phyloP scores from a whole-genome alignment of 1,139 yeast species.

The Ogataea hybrid region DNA sequence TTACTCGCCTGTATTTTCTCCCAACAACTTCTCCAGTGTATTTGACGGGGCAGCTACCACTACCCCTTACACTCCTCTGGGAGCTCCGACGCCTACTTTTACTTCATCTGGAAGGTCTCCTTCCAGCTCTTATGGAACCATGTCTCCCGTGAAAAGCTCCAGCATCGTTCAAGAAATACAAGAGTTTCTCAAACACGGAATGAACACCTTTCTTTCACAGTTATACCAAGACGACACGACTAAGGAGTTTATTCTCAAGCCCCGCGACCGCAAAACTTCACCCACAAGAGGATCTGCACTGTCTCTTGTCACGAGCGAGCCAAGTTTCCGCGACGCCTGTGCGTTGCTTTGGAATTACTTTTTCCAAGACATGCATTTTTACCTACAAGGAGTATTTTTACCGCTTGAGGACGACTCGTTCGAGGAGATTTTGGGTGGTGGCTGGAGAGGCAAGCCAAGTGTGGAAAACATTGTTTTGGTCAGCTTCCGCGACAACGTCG shows the following conservation, averaged over 20 bases:
- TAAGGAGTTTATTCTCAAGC: conserved; percentile 20
- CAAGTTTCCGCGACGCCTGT: conserved; percentile 32
- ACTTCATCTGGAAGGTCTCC: conserved; percentile 21
- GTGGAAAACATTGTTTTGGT: conserved; percentile 33
- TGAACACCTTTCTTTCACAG: conserved; percentile 25
- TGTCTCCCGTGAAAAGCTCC: conserved; percentile 22
- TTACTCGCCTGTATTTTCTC: conserved; percentile 13
- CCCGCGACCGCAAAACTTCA: conserved; percentile 13
- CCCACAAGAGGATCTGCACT: conserved; percentile 7
- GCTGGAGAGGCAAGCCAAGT: conserved; percentile 8
- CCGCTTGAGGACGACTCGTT: conserved; percentile 52
- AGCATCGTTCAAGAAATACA: conserved; percentile 26
- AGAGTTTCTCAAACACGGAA: conserved; percentile 28
- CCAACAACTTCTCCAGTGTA: conserved; percentile 3
- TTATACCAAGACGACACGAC: conserved; percentile 25
- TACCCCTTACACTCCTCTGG: conserved; percentile 24
- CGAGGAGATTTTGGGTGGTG: conserved; percentile 3
- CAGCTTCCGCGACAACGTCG: conserved; percentile 49
- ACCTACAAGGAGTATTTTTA: conserved; percentile 55
- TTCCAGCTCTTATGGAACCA: conserved; percentile 19
- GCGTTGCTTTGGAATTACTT: conserved; percentile 55
- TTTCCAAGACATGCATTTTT: conserved; percentile 51
- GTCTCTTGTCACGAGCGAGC: conserved; percentile 7
- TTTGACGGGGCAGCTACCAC: background rate
- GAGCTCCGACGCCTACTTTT: conserved; percentile 27